Evolutionary conservation across 2,329 filamentous ascomycete genomes (phyloP), one percentile per base, ranked within the genome.

Genomic region (Alternaria hordeiaustralica): DNA sequence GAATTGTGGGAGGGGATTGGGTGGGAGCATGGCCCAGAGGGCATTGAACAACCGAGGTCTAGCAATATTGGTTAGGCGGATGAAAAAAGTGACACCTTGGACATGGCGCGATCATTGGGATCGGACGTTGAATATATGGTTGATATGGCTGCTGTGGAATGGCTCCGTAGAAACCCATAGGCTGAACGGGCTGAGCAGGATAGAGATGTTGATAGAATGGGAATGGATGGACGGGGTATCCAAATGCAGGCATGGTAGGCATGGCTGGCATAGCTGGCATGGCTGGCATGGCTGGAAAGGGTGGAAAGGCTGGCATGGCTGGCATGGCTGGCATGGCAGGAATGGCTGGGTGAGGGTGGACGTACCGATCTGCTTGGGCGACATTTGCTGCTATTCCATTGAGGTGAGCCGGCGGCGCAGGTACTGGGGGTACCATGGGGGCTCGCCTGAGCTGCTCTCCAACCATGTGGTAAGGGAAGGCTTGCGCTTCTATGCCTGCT

Each of bases 391-490:
- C 53, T 18, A 23, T 50, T 18, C 26, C 51, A 25, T 45, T 50
- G 50, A 47, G 28, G 11, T 30, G 11, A 56, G 57, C 56, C 50
- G 36, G 47, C 13, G 57, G 45, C 21, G 28, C 45, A 55, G 51
- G 46, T 13, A 33, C 12, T 8, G 45, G 46, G 30, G 49, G 49
- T 26, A 55, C 20, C 36, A 60, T 13, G 7, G 44, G 46, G 13
- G 41, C 45, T 23, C 64, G 66, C 28, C 56, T 55, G 44, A 75
- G 66, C 45, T 63, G 60, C 18, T 70, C 59, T 5, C 65, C 67
- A 3, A 66, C 44, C 71, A 77, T 75, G 15, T 69, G 67, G 18
- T 59, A 72, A 45, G 70, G 70, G 45, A 75, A 76, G 1, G 45
- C 66, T 11, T 69, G 49, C 20, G 67, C 54, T 43, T 60, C 41